phyloP scores from a whole-genome alignment of 768 basidiomycete genomes.

The Lentinula raphanica region DNA sequence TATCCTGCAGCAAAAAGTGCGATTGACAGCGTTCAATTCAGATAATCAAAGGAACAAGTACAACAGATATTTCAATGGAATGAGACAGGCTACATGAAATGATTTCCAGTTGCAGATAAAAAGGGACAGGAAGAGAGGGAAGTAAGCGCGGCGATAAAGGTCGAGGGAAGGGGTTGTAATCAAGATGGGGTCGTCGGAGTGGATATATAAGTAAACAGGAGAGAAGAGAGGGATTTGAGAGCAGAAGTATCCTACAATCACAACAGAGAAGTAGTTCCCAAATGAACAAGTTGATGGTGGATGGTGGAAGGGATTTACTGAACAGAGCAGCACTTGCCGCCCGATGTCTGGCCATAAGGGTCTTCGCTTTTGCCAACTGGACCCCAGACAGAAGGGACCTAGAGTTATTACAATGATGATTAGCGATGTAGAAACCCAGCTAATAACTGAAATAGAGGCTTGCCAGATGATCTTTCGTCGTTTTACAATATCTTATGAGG shows the following conservation, averaged over 20 bases:
- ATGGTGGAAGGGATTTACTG: slow-evolving; percentile 35
- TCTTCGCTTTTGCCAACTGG: slow-evolving; percentile 89
- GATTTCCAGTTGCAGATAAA: background rate
- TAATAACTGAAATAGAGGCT: slow-evolving; percentile 21
- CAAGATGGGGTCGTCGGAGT: background rate
- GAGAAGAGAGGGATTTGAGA: background rate
- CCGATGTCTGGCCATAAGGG: slow-evolving; percentile 65
- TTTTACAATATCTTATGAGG: slow-evolving; percentile 69
- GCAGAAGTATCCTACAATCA: background rate
- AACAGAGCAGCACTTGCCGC: slow-evolving; percentile 51
- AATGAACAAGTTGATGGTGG: too few relatives aligned
- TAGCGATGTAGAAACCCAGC: slow-evolving; percentile 29
- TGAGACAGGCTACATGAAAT: background rate
- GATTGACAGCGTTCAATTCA: background rate
- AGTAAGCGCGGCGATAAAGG: background rate
- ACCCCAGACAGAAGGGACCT: slow-evolving; percentile 93
- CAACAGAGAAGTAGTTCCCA: background rate
- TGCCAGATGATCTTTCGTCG: slow-evolving; percentile 66
- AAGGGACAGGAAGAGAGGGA: too few relatives aligned
- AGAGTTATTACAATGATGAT: background rate
- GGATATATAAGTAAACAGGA: background rate
- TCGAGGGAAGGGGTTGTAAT: background rate
- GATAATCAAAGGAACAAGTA: background rate
- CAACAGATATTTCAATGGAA: background rate
- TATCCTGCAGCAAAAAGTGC: too few relatives aligned